phyloP scores from a whole-genome alignment of 2,329 filamentous ascomycete genomes.

The Fusarium protoensiforme region DNA sequence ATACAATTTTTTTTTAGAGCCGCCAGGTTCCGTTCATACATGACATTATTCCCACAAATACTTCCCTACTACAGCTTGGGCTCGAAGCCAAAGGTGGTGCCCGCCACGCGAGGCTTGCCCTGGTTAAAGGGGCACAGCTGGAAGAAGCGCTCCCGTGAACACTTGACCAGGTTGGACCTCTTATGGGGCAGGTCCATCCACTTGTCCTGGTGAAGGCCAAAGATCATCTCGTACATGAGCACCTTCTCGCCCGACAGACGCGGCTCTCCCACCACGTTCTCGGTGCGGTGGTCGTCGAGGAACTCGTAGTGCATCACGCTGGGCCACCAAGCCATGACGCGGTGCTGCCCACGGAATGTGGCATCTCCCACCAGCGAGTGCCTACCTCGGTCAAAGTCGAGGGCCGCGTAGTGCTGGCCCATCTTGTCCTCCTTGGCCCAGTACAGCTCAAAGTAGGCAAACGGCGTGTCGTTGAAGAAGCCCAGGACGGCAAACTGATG shows the following conservation, averaged over 20 bases:
- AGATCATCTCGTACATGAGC: slow-evolving; percentile 77
- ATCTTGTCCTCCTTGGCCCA: slow-evolving; percentile 63
- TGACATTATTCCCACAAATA: neutral
- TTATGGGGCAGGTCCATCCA: slow-evolving; percentile 79
- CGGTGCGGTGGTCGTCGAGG: slow-evolving; percentile 69
- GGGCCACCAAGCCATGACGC: slow-evolving; percentile 70
- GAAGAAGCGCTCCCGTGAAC: slow-evolving; percentile 75
- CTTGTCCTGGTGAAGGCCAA: slow-evolving; percentile 78
- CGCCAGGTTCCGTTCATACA: neutral
- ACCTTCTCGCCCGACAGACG: slow-evolving; percentile 76
- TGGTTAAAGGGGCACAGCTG: slow-evolving; percentile 70
- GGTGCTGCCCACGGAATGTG: slow-evolving; percentile 68
- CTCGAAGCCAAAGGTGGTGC: slow-evolving; percentile 62
- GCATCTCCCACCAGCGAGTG: slow-evolving; percentile 69
- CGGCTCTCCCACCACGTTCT: slow-evolving; percentile 73
- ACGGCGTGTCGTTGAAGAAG: slow-evolving; percentile 74
- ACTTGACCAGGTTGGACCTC: slow-evolving; percentile 73
- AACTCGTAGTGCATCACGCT: slow-evolving; percentile 71
- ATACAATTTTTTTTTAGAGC: neutral
- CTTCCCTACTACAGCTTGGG: slow-evolving; percentile 51
- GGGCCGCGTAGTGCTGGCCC: slow-evolving; percentile 65
- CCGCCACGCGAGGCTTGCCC: slow-evolving; percentile 63
- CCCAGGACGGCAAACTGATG: slow-evolving; percentile 76
- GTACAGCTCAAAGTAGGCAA: slow-evolving; percentile 80
- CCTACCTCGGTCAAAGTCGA: slow-evolving; percentile 68